Base-by-base conservation (phyloP, 2,329 filamentous ascomycete genomes). In the Stachybotrys chartarum region DNA sequence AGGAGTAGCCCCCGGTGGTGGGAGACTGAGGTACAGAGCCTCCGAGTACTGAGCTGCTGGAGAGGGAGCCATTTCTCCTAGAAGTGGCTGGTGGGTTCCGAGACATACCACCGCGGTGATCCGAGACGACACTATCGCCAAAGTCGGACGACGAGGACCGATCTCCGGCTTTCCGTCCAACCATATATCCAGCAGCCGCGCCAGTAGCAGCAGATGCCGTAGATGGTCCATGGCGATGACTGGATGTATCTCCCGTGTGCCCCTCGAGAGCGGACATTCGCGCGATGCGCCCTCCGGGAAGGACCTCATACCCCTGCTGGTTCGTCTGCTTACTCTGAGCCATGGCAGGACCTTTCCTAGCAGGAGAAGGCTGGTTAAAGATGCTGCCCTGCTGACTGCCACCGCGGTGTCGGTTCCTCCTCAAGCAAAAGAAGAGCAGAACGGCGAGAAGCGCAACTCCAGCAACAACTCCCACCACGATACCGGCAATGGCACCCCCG, bases 201-300 rank as follows among this genome's bases (percentile, higher is more conserved):
- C 76, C 75, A 30, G 72, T 75, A 10, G 77, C 77, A 7, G 71
- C 75, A 11, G 70, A 68, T 31, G 60, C 60, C 18, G 57, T 59
- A 30, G 67, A 68, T 30, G 64, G 66, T 18, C 70, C 67, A 14
- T 73, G 74, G 49, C 72, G 79, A 55, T 80, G 80, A 35, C 77
- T 77, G 2, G 78, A 78, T 1, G 84, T 79, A 3, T 84, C 81
- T 56, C 80, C 83, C 1, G 84, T 83, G 54, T 87, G 83, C 6
- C 85, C 87, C 72, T 97, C 93, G 53, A 99, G 73, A 39, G 94
- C 94, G 45, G 93, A 92, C 94, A 99, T 97, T 55, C 94, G 86
- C 45, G 94, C 90, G 57, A 99, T 94, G 58, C 94, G 87, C 32
- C 91, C 91, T 48, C 91, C 92, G 6, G 91, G 90, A 11, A 95